Evolutionary conservation across 1,139 yeast species (phyloP), one percentile per base, ranked within the genome.

Genomic region (Suhomyces wounanorum): DNA sequence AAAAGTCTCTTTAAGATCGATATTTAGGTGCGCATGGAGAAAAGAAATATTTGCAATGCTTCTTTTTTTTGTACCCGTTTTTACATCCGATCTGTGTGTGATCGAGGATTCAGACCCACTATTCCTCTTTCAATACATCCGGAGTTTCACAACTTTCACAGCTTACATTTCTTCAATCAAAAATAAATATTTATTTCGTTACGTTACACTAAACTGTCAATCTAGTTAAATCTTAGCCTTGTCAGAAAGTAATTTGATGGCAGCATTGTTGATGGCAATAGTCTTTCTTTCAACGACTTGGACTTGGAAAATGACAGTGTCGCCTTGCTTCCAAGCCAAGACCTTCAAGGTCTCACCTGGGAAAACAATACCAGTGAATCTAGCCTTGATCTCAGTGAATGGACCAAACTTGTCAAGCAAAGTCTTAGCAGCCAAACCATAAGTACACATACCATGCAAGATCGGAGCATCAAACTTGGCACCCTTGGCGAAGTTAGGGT

Each of bases 341-440:
- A 94, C 84, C 64, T 79, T 81, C 68, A 94, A 79, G 31, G 90
- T 87, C 73, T 94, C 98, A 62, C 98, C 99, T n/a, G 98, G 98
- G 83, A 83, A 91, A 41, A 94, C 98, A 64, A 89, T 85, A 63
- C 94, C 94, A 33, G 96, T 82, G 68, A 94, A 94, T 67, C 98
- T 84, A 36, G 84, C 96, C 78, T 94, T 94, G 68, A 91, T 81
- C 75, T 91, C 97, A 65, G 81, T 81, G 70, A 87, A 89, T 44
- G 81, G 78, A 52, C 98, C 98, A 70, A 73, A 94, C 64, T 87
- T 79, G 62, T 91, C 96, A 63, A 80, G 78, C 61, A 94, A 78
- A 14, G 82, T 82, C 70, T 91, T 89, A 40, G 87, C 88, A 47
- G 89, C 75, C 59, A 91, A 82, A 55, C 98, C 98, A 69, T 89